These are phyloP conservation scores for Penicillium sclerotiorum DNA, from an alignment of 2,329 filamentous ascomycete species.

Conservation along the genomic window DNA sequence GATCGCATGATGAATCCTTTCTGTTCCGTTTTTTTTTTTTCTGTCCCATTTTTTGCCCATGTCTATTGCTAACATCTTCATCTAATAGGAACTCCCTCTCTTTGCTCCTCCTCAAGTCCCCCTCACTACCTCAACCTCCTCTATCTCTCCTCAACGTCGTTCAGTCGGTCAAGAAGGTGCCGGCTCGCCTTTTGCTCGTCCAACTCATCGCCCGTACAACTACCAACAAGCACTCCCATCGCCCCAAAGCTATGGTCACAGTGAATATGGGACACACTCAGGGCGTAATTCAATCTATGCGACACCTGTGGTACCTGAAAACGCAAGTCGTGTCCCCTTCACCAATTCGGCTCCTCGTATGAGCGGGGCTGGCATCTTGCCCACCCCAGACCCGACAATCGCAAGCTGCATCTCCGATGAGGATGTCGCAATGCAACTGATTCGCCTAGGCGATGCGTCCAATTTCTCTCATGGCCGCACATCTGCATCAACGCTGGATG, in stretches of 20 bases:
- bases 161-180: constrained; percentile 70
- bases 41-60: not conserved
- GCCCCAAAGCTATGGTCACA: constrained; percentile 73
- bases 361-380: constrained; percentile 65
- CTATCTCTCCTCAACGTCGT: constrained; percentile 87
- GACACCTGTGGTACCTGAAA: constrained; percentile 58
- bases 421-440: constrained; percentile 94
- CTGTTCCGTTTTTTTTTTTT: constrained; percentile 22
- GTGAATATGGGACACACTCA: constrained; percentile 42
- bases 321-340: constrained; percentile 64
- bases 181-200: constrained; percentile 71
- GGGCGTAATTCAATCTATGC: constrained; percentile 56
- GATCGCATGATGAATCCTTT: constrained; percentile 13
- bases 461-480: constrained; percentile 92
- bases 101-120: constrained; percentile 95
- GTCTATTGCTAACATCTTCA: constrained; percentile 17
- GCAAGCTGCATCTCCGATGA: constrained; percentile 97
- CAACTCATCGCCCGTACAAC: constrained; percentile 76
- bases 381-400: constrained; percentile 95
- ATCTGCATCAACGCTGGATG: constrained; percentile 89
- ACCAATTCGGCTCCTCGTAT: constrained; percentile 42
- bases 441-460: constrained; percentile 91
- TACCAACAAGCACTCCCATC: constrained; percentile 79
- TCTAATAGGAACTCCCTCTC: constrained; percentile 80
- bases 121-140: constrained; percentile 93